These are phyloP conservation scores for Trichoderma sp. DNA, from an alignment of 2,329 filamentous ascomycete species.

Conservation along the genomic window DNA sequence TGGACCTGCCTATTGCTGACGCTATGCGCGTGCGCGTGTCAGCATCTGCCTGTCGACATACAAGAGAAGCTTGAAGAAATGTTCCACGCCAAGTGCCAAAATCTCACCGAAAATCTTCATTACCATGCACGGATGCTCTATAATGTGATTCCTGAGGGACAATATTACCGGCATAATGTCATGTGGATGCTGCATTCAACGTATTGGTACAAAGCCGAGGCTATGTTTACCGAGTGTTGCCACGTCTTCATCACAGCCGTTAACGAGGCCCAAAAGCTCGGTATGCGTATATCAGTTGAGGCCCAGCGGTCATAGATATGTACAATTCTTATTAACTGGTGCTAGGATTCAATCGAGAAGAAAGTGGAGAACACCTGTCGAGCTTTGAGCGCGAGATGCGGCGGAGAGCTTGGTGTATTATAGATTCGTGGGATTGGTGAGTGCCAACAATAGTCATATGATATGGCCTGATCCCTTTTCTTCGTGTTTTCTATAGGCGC, in stretches of 20 bases:
- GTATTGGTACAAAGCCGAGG: constrained; percentile 43
- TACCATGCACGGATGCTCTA: constrained; percentile 36
- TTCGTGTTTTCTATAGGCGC: background rate
- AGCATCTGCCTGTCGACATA: constrained; percentile 36
- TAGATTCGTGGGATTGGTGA: constrained; percentile 43
- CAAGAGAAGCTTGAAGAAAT: constrained; percentile 33
- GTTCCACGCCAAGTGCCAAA: constrained; percentile 31
- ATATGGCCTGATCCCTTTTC: background rate
- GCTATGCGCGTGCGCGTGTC: constrained; percentile 38
- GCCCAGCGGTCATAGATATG: background rate
- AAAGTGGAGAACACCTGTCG: constrained; percentile 31
- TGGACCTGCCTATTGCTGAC: constrained; percentile 39
- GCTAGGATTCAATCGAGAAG: constrained; percentile 36
- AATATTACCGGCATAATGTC: constrained; percentile 38
- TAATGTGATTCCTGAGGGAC: constrained; percentile 36
- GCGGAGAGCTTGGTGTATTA: constrained; percentile 40
- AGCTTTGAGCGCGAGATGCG: constrained; percentile 41
- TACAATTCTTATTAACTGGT: background rate
- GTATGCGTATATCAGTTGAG: constrained; percentile 25
- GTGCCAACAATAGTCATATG: background rate
- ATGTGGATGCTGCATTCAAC: constrained; percentile 39
- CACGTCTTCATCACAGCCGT: constrained; percentile 41
- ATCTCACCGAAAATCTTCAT: constrained; percentile 36
- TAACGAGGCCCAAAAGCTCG: constrained; percentile 39
- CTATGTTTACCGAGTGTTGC: constrained; percentile 40